These are phyloP conservation scores for Castanospermum australe DNA, from an alignment of 306 rosid genomes.

Conservation along the genomic window DNA sequence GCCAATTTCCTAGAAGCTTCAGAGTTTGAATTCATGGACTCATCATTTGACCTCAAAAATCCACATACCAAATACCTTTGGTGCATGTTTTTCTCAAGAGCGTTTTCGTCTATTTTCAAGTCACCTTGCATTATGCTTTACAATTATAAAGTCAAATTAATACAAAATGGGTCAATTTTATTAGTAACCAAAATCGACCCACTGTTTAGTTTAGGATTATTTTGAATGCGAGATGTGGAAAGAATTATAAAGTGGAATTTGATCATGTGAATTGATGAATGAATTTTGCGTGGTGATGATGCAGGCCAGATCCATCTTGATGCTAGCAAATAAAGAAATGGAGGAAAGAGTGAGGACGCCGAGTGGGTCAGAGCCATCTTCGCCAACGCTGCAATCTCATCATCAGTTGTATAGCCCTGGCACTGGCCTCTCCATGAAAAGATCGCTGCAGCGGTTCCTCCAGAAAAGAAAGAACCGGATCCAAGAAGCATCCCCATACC, in stretches of 20 bases:
- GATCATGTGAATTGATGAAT: not conserved
- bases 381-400: slow-evolving; percentile 34
- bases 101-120: not conserved
- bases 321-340: slow-evolving; percentile 48
- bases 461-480: slow-evolving; percentile 71
- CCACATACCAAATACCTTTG: not conserved
- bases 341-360: slow-evolving; percentile 41
- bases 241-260: not conserved
- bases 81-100: slow-evolving; percentile 20
- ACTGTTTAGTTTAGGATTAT: slow-evolving; percentile 4
- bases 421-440: slow-evolving; percentile 61
- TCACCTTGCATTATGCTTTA: not conserved
- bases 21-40: not conserved
- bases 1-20: not conserved
- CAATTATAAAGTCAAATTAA: too few species aligned
- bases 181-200: not conserved
- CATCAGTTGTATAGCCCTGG: slow-evolving; percentile 26
- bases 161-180: not conserved
- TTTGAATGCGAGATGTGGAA: not conserved
- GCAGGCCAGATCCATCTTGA: slow-evolving; percentile 51
- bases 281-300: too few species aligned
- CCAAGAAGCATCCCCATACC: slow-evolving; percentile 61
- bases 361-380: slow-evolving; percentile 23
- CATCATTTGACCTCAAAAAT: slow-evolving; percentile 21
- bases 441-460: slow-evolving; percentile 71